These are phyloP conservation scores for Malus domestica DNA, from an alignment of 306 rosid genomes.

Conservation along the genomic window DNA sequence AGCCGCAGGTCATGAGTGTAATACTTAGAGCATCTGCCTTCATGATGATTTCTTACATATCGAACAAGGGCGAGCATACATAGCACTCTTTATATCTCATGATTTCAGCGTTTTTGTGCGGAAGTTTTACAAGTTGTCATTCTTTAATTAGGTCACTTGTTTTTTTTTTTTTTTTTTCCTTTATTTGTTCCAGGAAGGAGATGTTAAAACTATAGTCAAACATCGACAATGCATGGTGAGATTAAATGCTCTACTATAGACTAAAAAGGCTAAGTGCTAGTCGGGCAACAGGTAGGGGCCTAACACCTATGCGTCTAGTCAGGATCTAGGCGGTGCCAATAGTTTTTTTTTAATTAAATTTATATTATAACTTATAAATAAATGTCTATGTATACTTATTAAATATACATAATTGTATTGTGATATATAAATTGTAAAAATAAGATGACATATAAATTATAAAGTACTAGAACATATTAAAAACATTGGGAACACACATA, in stretches of 20 bases:
- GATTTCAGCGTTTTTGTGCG: not conserved
- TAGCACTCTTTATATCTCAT: not conserved
- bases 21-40: not conserved
- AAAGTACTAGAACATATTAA: too few species aligned
- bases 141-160: not conserved
- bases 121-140: not conserved
- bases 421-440: too few species aligned
- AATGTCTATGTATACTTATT: too few species aligned
- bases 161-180: too few species aligned
- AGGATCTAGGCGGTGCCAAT: too few species aligned
- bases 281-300: fast-evolving
- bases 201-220: not conserved
- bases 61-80: not conserved
- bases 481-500: too few species aligned
- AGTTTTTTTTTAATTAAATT: too few species aligned
- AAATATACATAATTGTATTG: too few species aligned
- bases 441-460: too few species aligned
- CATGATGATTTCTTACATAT: not conserved
- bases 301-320: too few species aligned
- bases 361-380: too few species aligned
- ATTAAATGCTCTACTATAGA: not conserved
- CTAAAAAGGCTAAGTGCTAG: too few species aligned
- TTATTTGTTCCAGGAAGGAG: not conserved
- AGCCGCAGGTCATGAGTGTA: not conserved
- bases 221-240: not conserved